Conservation (phyloP, 2,329 filamentous ascomycete genomes). For the Fusarium keratoplasticum region DNA sequence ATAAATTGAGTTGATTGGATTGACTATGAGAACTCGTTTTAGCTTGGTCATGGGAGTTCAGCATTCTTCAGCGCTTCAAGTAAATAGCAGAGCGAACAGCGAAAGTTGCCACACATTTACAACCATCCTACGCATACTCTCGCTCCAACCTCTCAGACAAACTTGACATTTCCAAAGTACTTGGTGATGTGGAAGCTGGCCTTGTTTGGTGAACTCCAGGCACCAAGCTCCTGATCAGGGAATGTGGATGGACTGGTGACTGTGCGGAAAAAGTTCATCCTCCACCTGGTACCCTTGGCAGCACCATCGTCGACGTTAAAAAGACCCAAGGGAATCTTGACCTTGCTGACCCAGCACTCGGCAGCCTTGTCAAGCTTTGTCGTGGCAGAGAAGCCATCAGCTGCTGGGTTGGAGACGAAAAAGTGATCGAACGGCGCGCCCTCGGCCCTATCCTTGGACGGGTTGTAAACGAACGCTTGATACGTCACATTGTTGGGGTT, state of each 20-base stretch:
- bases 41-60: background rate
- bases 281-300: slow-evolving; percentile 58
- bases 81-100: background rate
- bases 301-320: slow-evolving; percentile 60
- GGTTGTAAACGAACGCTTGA: slow-evolving; percentile 64
- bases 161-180: slow-evolving; percentile 56
- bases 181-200: slow-evolving; percentile 62
- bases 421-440: slow-evolving; percentile 58
- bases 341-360: slow-evolving; percentile 55
- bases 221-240: slow-evolving; percentile 58
- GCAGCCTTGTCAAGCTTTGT: slow-evolving; percentile 53
- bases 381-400: slow-evolving; percentile 55
- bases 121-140: too few relatives aligned
- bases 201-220: slow-evolving; percentile 59
- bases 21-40: background rate
- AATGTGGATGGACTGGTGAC: slow-evolving; percentile 56
- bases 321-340: slow-evolving; percentile 58
- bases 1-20: background rate
- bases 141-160: slow-evolving; percentile 44
- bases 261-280: slow-evolving; percentile 66
- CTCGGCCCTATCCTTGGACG: slow-evolving; percentile 55
- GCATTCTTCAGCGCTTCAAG: background rate
- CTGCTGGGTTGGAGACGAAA: slow-evolving; percentile 53
- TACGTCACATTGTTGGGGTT: slow-evolving; percentile 64
- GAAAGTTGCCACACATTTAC: background rate